Evolutionary conservation across 768 basidiomycete genomes (phyloP).

Genomic region (Leccinum imitatum): DNA sequence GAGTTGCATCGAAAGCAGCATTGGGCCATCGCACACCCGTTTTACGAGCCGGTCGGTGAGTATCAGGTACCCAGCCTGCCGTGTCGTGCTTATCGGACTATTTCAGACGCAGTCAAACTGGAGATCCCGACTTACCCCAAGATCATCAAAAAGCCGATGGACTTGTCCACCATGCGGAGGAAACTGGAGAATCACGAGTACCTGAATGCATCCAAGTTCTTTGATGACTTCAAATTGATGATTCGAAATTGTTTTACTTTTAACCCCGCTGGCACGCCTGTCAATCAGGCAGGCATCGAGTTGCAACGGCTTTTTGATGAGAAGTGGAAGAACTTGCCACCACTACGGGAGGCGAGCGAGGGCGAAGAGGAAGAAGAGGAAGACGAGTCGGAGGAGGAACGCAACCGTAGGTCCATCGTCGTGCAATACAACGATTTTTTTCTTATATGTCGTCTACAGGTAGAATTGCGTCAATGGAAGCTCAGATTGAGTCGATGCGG

Average conservation of each 20-base stretch:
- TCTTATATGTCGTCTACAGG: conserved; percentile 42
- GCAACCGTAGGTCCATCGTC: conserved; percentile 50
- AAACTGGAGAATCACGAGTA: conserved; percentile 84
- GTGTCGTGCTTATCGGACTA: background rate
- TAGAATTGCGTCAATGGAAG: conserved; percentile 74
- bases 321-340: conserved; percentile 82
- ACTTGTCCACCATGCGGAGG: conserved; percentile 82
- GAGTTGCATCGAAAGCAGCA: conserved; percentile 83
- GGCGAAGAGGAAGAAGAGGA: conserved; percentile 65
- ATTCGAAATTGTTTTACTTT: conserved; percentile 91
- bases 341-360: conserved; percentile 50
- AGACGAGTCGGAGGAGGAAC: conserved; percentile 68
- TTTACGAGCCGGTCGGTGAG: conserved; percentile 93
- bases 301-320: conserved; percentile 89
- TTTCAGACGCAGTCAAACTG: conserved; percentile 70
- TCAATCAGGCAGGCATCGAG: conserved; percentile 82
- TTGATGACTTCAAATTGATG: conserved; percentile 92
- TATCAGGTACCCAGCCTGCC: conserved; percentile 20
- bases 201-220: conserved; percentile 73
- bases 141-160: conserved; percentile 94
- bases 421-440: background rate
- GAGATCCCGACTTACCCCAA: conserved; percentile 84
- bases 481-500: conserved; percentile 76
- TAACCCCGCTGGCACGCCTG: conserved; percentile 85
- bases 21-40: conserved; percentile 69